Percentiles rank a stretch among this genome's conserved stretches.
Evolutionary conservation across 2,329 filamentous ascomycete species (phyloP).

Genomic region (Onygenales sp.): DNA sequence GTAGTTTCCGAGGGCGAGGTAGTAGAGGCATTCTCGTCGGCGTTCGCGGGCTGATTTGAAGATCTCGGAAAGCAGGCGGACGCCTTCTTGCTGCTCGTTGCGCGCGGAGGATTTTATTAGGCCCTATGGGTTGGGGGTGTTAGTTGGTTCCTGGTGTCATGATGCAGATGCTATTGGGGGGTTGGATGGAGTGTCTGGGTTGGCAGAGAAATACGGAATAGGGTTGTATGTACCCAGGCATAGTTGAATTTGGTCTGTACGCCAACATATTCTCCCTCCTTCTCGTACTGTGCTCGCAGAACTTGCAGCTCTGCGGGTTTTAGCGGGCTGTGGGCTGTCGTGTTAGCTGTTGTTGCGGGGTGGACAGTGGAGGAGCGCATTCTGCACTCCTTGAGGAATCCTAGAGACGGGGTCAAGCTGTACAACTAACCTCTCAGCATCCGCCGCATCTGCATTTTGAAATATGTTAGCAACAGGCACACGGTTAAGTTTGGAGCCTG

Average conservation of each 20-base stretch:
- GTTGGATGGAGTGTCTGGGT: neutral
- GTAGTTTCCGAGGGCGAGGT: conserved; percentile 93
- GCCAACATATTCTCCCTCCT: conserved; percentile 93
- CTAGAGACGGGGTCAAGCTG: neutral
- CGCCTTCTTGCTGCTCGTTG: conserved; percentile 84
- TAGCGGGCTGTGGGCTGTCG: conserved; percentile 53
- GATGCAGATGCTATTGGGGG: neutral
- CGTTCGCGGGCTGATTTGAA: conserved; percentile 90
- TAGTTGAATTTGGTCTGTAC: conserved; percentile 99
- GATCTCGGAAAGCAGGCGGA: conserved; percentile 89
- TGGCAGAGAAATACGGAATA: neutral
- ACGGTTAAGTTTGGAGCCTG: conserved; percentile 12
- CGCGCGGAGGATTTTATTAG: conserved; percentile 86
- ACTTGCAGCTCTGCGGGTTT: conserved; percentile 89
- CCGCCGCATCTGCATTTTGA: conserved; percentile 69
- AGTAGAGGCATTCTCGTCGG: conserved; percentile 95
- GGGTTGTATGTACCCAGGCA: conserved; percentile 64
- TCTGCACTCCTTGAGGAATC: neutral
- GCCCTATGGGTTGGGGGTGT: conserved; percentile 46
- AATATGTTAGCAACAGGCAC: conserved; percentile 14
- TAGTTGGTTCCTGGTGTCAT: neutral
- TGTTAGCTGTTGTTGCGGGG: neutral
- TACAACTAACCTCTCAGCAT: conserved; percentile 73
- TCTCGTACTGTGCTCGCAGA: conserved; percentile 87
- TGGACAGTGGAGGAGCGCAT: neutral